Evolutionary conservation across 1,284 basidiomycete species (phyloP).

Genomic region (Agaricales sp.): DNA sequence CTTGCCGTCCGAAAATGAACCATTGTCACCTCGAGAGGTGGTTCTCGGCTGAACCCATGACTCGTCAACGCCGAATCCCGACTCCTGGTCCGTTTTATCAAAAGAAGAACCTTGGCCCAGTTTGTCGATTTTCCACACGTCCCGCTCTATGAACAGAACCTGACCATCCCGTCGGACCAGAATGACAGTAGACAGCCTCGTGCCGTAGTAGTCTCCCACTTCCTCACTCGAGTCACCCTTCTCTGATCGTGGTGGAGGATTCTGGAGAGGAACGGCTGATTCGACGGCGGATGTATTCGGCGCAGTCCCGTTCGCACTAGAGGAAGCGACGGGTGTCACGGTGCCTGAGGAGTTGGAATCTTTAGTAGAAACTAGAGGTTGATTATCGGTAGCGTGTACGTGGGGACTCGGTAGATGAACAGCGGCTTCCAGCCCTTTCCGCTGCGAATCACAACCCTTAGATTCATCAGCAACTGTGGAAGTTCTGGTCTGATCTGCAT

Average conservation of each 20-base stretch:
- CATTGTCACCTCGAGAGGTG: no score
- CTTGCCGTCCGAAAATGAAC: no score
- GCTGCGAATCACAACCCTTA: no score
- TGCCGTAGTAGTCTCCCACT: constrained; percentile 36
- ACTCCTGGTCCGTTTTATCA: constrained; percentile 28
- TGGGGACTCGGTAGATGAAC: neutral
- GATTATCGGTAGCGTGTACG: neutral
- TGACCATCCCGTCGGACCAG: constrained; percentile 51
- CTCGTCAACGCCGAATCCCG: constrained; percentile 5
- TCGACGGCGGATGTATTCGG: no score
- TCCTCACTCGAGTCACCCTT: no score
- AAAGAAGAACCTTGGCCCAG: constrained; percentile 34
- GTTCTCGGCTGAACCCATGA: neutral
- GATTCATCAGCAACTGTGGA: no score
- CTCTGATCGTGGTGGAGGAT: neutral
- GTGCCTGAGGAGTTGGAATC: neutral
- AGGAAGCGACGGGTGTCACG: neutral
- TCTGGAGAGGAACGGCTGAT: neutral
- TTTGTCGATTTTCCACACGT: constrained; percentile 44
- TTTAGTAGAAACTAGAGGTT: neutral
- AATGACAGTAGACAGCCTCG: constrained; percentile 63
- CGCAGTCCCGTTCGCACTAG: neutral
- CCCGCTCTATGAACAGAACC: constrained; percentile 60
- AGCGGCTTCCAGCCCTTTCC: neutral
- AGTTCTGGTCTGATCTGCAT: no score